A percentile compares a stretch with the other conserved stretches of the same genome.
Evolutionary conservation across 192 early-diverging fungal genomes (phyloP).

Genomic region (Thoreauomyces humboldtii): DNA sequence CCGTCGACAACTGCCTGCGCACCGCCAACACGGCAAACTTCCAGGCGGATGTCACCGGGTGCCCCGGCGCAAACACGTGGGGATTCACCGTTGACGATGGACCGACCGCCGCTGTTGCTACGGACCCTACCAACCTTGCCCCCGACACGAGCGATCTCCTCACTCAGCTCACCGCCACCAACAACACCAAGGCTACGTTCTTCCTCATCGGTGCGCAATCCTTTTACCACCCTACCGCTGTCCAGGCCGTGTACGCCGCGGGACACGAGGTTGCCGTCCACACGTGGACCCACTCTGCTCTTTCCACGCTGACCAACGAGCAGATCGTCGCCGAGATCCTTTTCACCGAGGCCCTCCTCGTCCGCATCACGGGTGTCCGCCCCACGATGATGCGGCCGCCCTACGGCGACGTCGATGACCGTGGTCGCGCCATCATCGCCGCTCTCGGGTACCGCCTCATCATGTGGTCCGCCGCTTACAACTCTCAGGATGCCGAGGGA

Average conservation of each 20-base stretch:
- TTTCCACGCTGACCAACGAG: constrained; percentile 52
- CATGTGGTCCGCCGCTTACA: not conserved
- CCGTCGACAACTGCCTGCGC: constrained; percentile 22
- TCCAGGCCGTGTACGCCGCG: constrained; percentile 21
- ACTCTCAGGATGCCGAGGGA: not conserved
- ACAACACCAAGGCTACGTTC: constrained; percentile 35
- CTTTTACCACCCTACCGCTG: constrained; percentile 16
- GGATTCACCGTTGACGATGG: constrained; percentile 28
- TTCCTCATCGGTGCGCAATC: constrained; percentile 26
- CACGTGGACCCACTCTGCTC: constrained; percentile 52
- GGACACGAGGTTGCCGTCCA: constrained; percentile 43
- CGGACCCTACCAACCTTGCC: not conserved
- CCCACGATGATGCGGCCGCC: constrained; percentile 61
- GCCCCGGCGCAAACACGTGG: constrained; percentile 21
- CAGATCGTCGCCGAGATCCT: constrained; percentile 60
- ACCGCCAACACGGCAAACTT: constrained; percentile 4
- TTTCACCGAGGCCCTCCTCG: constrained; percentile 29
- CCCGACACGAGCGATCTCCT: not conserved
- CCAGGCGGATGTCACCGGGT: constrained; percentile 17
- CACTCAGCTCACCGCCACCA: not conserved
- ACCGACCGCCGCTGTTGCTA: not conserved
- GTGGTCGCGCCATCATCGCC: constrained; percentile 52
- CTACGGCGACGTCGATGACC: constrained; percentile 62
- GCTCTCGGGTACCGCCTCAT: constrained; percentile 43
- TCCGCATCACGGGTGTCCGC: constrained; percentile 36